Conservation (phyloP, 305 asterid genomes). For the Stenogyne calaminthoides region DNA sequence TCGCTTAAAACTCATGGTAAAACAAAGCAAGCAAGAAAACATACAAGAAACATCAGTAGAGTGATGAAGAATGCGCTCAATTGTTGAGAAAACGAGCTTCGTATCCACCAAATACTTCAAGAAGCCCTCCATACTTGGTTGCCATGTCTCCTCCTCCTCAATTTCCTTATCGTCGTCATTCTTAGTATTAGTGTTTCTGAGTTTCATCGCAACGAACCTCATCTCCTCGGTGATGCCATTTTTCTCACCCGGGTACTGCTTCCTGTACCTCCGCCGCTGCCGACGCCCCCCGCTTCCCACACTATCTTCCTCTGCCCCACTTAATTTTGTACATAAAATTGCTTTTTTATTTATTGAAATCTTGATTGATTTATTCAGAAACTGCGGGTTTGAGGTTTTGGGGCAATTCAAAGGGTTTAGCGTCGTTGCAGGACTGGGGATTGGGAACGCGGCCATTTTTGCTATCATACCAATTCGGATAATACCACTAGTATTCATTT, state of each 20-base stretch:
- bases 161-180: too few species aligned
- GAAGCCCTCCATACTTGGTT: constrained; percentile 78
- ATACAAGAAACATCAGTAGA: constrained; percentile 93
- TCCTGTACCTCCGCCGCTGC: constrained; percentile 66
- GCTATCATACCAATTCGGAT: too few species aligned
- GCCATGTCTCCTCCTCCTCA: too few species aligned
- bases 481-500: too few species aligned
- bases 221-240: constrained; percentile 89
- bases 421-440: constrained; percentile 10
- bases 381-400: constrained; percentile 22
- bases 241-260: constrained; percentile 80
- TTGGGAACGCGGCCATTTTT: constrained; percentile 37
- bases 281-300: too few species aligned
- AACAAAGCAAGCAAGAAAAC: too few species aligned
- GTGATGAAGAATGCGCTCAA: constrained; percentile 92
- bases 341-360: constrained; percentile 13
- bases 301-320: constrained; percentile 31
- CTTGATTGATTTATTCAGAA: background rate
- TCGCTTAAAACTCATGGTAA: too few species aligned
- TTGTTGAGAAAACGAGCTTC: constrained; percentile 69
- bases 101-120: constrained; percentile 84
- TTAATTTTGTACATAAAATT: constrained; percentile 17
- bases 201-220: constrained; percentile 92
- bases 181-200: too few species aligned
- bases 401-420: constrained; percentile 26